Evolutionary conservation across 768 basidiomycete species (phyloP).

Genomic region (Gloeopeniophorella convolvens): DNA sequence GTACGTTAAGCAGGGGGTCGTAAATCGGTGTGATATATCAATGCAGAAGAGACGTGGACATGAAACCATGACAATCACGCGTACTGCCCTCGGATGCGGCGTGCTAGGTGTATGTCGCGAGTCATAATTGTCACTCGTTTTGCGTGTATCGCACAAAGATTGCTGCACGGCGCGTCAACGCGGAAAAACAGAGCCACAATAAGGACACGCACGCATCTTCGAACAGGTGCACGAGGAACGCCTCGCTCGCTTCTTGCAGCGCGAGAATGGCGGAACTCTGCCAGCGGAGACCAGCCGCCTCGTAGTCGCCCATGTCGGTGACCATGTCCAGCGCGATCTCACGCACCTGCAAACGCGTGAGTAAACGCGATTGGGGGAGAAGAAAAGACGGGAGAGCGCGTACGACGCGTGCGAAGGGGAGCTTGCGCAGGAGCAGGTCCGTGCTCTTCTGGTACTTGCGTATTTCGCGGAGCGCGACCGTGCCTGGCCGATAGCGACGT

Average conservation of each 20-base stretch:
- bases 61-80: conserved; percentile 25
- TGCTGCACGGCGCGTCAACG: conserved; percentile 40
- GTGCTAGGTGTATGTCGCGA: conserved; percentile 91
- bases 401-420: conserved; percentile 91
- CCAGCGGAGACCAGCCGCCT: conserved; percentile 73
- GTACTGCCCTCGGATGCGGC: conserved; percentile 91
- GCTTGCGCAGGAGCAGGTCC: conserved; percentile 77
- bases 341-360: conserved; percentile 56
- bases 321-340: conserved; percentile 92
- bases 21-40: conserved; percentile 9
- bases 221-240: conserved; percentile 90
- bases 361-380: not conserved
- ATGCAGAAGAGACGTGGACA: not conserved
- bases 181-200: not conserved
- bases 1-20: conserved; percentile 3
- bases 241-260: conserved; percentile 94
- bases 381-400: conserved; percentile 28
- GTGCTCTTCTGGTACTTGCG: conserved; percentile 93
- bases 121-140: conserved; percentile 99
- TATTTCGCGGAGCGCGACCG: conserved; percentile 86
- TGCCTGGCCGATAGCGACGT: conserved; percentile 82
- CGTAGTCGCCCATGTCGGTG: conserved; percentile 62
- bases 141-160: conserved; percentile 95
- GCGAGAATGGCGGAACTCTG: conserved; percentile 92
- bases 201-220: conserved; percentile 88